Evolutionary conservation across 2,329 filamentous ascomycete species (phyloP).

Genomic region (Penicillium sp.): DNA sequence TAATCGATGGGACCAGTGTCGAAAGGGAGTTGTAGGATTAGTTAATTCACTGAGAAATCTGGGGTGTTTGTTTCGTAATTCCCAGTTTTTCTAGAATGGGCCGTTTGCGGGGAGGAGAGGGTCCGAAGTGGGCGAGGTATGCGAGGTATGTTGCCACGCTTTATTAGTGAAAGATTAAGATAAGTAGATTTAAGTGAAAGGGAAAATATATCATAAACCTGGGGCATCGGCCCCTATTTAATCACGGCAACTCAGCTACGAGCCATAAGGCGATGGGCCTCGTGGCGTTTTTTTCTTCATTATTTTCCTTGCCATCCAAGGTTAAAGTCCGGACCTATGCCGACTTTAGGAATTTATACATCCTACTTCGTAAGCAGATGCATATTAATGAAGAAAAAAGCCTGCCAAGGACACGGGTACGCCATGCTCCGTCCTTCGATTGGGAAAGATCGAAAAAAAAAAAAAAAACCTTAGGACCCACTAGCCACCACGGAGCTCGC

Average conservation of each 20-base stretch:
- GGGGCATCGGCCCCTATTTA: conserved; percentile 4
- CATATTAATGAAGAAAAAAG: conserved; percentile 9
- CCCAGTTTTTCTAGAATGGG: neutral
- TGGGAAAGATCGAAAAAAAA: neutral
- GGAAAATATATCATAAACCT: neutral
- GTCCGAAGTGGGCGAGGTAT: neutral
- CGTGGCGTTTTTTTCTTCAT: conserved; percentile 8
- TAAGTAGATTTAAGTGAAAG: neutral
- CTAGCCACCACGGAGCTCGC: neutral
- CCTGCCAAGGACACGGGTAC: neutral
- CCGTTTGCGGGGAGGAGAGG: neutral
- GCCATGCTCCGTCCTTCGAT: neutral
- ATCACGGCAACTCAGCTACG: neutral
- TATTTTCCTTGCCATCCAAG: conserved; percentile 4
- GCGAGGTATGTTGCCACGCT: neutral
- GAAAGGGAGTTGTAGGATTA: neutral
- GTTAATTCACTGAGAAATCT: neutral
- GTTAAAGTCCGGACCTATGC: conserved; percentile 9
- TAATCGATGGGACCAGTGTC: neutral
- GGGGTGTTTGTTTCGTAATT: neutral
- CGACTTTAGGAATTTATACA: conserved; percentile 4
- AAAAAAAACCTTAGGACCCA: neutral
- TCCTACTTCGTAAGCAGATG: neutral
- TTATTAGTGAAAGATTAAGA: neutral
- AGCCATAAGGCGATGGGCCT: neutral